Base-by-base conservation (phyloP, 192 early-diverging fungal species). In the Backusella psychrophila region DNA sequence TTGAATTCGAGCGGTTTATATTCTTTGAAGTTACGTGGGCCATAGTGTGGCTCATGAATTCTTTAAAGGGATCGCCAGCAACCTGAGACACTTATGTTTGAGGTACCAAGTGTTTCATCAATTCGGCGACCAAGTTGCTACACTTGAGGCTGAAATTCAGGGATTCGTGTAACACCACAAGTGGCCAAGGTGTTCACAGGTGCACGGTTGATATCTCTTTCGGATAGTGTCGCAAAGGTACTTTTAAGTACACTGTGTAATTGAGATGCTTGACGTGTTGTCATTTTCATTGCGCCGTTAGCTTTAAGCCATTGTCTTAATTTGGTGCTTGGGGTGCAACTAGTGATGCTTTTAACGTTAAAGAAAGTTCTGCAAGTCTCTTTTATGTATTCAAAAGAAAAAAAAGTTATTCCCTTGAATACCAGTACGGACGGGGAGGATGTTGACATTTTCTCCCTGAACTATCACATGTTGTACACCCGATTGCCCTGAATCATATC, bases 261-360 rank as follows among this genome's bases (percentile, higher is more conserved):
- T 84, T 97, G 95, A 91, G 94, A 96, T 15, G 97, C 93, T 86
- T 96, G 95, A 75, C 96, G 91, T 19, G 95, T 98, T 9, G 96
- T 97, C 77, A 98, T 86, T 91, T 97, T 97, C 80, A 98, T 88
- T 5, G 93, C 92, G 39, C 89, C 90, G 93, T 89, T 76, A 97
- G 8, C 6, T 88, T 94, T 14, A 46, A 96, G 78, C 93, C 94
- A 96, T 81, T 98, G 97, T 66, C 81, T 88, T 2, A 3, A 17
- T 44, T 44, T 44, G 42, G 39, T 41, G 39, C 39, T 41, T 9
- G 39, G 8, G 4, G 42, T 44, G 42, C 14, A 44, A 44, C 42
- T 44, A 17, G 15, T 44, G 42, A 44, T 44, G 3, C 7, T 41
- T 41, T 41, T 44, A 3, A 14, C 42, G 42, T 15, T 14, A 15